A percentile compares a stretch with the other conserved stretches of the same genome.
Evolutionary conservation across 768 basidiomycete genomes (phyloP).

Genomic region (Clathrus columnatus): DNA sequence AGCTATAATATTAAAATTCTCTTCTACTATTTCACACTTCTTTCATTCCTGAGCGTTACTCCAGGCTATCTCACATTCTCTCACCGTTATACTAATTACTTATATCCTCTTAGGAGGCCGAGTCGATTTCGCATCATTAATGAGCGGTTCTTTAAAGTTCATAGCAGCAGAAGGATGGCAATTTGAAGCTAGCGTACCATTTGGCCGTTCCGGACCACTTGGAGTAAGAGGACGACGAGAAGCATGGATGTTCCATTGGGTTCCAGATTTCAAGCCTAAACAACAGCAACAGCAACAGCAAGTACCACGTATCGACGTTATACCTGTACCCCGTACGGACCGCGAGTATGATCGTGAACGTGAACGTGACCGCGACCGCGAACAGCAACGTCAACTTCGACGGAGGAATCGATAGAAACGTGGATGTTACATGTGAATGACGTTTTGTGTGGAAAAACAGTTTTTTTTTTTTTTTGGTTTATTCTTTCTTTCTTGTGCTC

Average conservation of each 20-base stretch:
- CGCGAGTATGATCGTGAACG: not conserved
- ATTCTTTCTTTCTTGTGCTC: too few species aligned
- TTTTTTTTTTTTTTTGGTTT: too few species aligned
- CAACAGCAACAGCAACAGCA: not conserved
- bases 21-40: too few species aligned
- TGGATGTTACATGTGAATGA: too few species aligned
- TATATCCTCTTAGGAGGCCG: not conserved
- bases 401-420: too few species aligned
- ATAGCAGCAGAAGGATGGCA: conserved; percentile 48
- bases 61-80: not conserved
- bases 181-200: conserved; percentile 58
- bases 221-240: conserved; percentile 41
- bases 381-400: too few species aligned
- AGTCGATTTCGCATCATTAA: not conserved
- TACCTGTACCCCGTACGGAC: not conserved
- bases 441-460: too few species aligned
- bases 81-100: not conserved
- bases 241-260: conserved; percentile 55
- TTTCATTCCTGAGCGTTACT: too few species aligned
- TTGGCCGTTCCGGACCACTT: conserved; percentile 34
- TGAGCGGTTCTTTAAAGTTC: conserved; percentile 27
- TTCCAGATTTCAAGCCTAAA: not conserved
- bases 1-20: too few species aligned
- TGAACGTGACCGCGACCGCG: not conserved
- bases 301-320: not conserved